These are phyloP conservation scores for Lachnellula cervina DNA, from an alignment of 2,329 filamentous ascomycete species.

Conservation along the genomic window DNA sequence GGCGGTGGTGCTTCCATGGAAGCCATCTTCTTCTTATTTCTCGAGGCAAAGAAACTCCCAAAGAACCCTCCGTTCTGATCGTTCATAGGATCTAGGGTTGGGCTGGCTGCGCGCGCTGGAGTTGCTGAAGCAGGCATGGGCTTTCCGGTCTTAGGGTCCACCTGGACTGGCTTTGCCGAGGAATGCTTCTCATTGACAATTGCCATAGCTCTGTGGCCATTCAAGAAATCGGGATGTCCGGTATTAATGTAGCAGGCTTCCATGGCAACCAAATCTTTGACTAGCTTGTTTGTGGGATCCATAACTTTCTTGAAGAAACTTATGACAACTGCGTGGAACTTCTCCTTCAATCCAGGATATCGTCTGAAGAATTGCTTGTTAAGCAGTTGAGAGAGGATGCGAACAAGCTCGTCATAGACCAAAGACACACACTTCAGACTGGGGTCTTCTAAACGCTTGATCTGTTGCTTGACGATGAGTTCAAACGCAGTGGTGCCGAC, in stretches of 20 bases:
- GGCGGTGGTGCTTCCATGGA: constrained; percentile 96
- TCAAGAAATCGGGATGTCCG: constrained; percentile 94
- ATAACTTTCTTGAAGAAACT: constrained; percentile 96
- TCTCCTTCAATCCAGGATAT: constrained; percentile 94
- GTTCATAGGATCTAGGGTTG: constrained; percentile 54
- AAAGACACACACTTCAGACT: constrained; percentile 96
- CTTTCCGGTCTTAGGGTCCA: constrained; percentile 98
- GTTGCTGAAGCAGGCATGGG: constrained; percentile 62
- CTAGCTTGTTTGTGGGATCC: constrained; percentile 97
- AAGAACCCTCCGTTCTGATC: constrained; percentile 77
- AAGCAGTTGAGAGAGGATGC: constrained; percentile 86
- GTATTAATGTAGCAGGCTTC: constrained; percentile 98
- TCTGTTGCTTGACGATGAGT: constrained; percentile 97
- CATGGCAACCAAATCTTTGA: constrained; percentile 89
- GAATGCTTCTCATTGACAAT: constrained; percentile 93
- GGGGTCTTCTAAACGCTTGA: constrained; percentile 91
- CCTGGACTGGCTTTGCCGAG: constrained; percentile 78
- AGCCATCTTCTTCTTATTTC: constrained; percentile 99
- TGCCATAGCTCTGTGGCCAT: constrained; percentile 93
- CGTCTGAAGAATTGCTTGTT: constrained; percentile 85
- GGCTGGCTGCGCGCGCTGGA: constrained; percentile 71
- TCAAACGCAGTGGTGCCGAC: constrained; percentile 98
- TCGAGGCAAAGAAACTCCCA: constrained; percentile 95
- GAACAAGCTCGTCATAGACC: constrained; percentile 95
- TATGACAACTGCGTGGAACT: constrained; percentile 90